A percentile compares a stretch with the other conserved stretches of the same genome.
Evolutionary conservation across 306 rosid species (phyloP).

Genomic region (Cajanus cajan): DNA sequence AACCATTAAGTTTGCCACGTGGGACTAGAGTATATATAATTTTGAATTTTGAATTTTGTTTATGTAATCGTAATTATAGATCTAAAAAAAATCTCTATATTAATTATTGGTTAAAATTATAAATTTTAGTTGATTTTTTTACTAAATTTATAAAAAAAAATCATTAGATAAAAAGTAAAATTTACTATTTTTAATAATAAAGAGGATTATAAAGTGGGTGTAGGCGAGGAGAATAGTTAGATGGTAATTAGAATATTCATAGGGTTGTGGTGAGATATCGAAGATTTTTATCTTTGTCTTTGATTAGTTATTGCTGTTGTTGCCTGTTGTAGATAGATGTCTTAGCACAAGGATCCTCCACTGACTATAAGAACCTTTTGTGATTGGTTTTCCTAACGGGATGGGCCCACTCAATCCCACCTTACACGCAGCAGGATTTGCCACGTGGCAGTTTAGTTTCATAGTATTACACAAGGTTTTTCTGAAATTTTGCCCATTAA

Average conservation of each 20-base stretch:
- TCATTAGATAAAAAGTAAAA: no score
- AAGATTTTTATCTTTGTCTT: not conserved
- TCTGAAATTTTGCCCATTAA: not conserved
- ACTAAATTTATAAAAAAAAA: no score
- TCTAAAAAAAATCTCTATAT: no score
- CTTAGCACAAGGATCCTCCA: constrained; percentile 55
- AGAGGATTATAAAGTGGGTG: no score
- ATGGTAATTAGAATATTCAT: constrained; percentile 42
- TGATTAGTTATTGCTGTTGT: not conserved
- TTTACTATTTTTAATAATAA: no score
- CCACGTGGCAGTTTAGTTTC: constrained; percentile 29
- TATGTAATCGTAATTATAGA: no score
- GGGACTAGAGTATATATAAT: no score
- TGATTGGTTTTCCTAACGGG: constrained; percentile 49
- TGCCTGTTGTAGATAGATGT: constrained; percentile 23
- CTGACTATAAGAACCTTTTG: constrained; percentile 23
- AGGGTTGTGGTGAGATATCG: not conserved
- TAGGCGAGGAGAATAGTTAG: not conserved
- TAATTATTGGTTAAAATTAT: no score
- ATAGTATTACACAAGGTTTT: not conserved
- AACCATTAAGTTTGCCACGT: no score
- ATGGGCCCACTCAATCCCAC: constrained; percentile 49
- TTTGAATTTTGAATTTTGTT: no score
- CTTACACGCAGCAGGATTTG: constrained; percentile 28
- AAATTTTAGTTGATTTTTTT: no score